Conservation (phyloP, 768 basidiomycete genomes). For the Artomyces pyxidatus region DNA sequence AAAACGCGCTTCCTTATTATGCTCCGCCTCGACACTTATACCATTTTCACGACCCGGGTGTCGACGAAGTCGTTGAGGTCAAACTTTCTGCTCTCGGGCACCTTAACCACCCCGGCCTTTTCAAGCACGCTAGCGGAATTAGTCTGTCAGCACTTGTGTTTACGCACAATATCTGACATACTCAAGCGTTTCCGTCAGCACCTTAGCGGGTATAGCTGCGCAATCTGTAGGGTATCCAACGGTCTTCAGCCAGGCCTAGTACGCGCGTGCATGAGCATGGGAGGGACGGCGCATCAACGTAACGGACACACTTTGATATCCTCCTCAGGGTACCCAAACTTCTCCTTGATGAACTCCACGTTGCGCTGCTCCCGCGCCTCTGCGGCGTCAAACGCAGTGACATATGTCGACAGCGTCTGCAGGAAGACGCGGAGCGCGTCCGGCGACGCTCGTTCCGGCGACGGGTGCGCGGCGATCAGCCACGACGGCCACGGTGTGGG, state of each 20-base stretch:
- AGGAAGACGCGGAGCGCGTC: slow-evolving; percentile 53
- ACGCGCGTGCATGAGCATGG: neutral
- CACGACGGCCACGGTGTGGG: slow-evolving; percentile 97
- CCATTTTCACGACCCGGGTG: slow-evolving; percentile 3
- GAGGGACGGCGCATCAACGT: neutral
- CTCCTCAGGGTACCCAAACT: slow-evolving; percentile 73
- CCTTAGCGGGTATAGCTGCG: slow-evolving; percentile 48
- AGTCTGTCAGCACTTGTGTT: neutral
- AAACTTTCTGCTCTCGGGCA: slow-evolving; percentile 39
- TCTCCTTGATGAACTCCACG: slow-evolving; percentile 66
- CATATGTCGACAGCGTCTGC: slow-evolving; percentile 49
- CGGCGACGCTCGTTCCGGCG: slow-evolving; percentile 43
- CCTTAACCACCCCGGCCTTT: slow-evolving; percentile 66
- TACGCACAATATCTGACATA: slow-evolving; percentile 27
- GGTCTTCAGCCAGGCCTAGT: slow-evolving; percentile 76
- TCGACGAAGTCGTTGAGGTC: slow-evolving; percentile 12
- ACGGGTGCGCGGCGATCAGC: slow-evolving; percentile 84
- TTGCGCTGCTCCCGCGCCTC: slow-evolving; percentile 50
- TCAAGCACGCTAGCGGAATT: slow-evolving; percentile 48
- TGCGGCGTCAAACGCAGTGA: slow-evolving; percentile 54
- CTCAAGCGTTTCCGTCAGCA: slow-evolving; percentile 66
- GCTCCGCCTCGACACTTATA: no score
- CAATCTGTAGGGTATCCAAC: slow-evolving; percentile 71
- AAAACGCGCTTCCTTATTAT: no score
- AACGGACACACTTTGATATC: slow-evolving; percentile 58